Conservation (phyloP, 2,329 filamentous ascomycete genomes). For the Lasiodiplodia hormozganensis region DNA sequence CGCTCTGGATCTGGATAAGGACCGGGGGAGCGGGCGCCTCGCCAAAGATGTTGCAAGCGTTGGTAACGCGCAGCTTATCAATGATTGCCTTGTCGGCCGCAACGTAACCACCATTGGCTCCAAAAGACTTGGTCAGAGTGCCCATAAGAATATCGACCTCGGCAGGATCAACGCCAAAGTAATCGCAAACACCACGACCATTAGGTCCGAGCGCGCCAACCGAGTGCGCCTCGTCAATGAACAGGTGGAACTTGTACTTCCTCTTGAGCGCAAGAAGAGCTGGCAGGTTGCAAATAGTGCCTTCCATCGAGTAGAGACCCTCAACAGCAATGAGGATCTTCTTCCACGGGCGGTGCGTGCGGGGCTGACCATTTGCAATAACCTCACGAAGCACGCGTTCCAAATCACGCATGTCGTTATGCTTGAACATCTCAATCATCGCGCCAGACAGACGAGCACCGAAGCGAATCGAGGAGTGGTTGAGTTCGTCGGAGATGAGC, state of each 20-base stretch:
- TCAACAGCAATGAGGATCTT: conserved; percentile 98
- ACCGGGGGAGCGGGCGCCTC: conserved; percentile 89
- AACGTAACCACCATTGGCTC: conserved; percentile 95
- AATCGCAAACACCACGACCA: conserved; percentile 95
- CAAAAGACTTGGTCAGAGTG: conserved; percentile 97
- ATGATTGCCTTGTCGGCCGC: conserved; percentile 89
- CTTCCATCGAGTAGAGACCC: conserved; percentile 99
- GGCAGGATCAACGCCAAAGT: conserved; percentile 86
- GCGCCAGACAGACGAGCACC: conserved; percentile 93
- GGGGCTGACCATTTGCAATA: conserved; percentile 95
- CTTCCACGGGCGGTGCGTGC: conserved; percentile 99
- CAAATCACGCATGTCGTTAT: conserved; percentile 92
- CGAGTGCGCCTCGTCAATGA: conserved; percentile 95
- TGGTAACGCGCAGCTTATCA: conserved; percentile 85
- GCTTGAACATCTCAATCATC: conserved; percentile 95
- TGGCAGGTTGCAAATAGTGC: conserved; percentile 97
- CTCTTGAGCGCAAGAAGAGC: conserved; percentile 85
- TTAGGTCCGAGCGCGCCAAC: conserved; percentile 88
- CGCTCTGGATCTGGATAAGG: conserved; percentile 86
- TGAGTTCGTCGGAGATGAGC: conserved; percentile 95
- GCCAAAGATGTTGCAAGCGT: conserved; percentile 84
- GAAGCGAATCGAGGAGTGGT: conserved; percentile 96
- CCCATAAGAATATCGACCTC: conserved; percentile 98
- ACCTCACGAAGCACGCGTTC: conserved; percentile 87
- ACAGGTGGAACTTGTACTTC: conserved; percentile 96